Evolutionary conservation across 768 basidiomycete genomes (phyloP), one percentile per base, ranked within the genome.

Genomic region (Lanmaoa pseudosensibilis): DNA sequence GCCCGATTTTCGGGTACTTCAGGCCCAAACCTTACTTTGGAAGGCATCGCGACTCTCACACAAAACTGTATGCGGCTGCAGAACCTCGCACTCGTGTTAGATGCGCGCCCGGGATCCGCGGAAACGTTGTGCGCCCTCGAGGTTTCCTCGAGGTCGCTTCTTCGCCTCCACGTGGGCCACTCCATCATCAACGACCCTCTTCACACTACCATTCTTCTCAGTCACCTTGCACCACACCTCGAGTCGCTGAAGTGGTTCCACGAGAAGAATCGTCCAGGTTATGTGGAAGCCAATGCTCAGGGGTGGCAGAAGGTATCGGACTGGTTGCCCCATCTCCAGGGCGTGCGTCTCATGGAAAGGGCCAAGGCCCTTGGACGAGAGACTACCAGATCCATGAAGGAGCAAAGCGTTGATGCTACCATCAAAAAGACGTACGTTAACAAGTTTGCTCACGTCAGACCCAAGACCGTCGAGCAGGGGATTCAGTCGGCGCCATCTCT

Each of bases 211-310:
- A 84, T 91, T 62, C 78, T 88, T 55, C 78, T 92, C 58, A 91
- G 89, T 70, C 89, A 92, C 69, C 72, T 92, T 50, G 83, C 85
- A n/a, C 88, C 90, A 38, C 75, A 77, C 65, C 75, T 90, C 44
- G 87, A 90, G 66, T 76, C 73, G 27, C 70, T 92, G 50, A 87
- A 85, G 70, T 90, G 82, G 83, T 90, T 90, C 77, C 83, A 86
- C 63, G 88, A 89, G 65, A 87, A 85, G 72, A 90, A 83, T 63
- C 78, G 88, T n/a, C 78, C 82, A 0, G 86, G 87, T 5, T 86
- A 78, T 62, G 75, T 85, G 47, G 89, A 92, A 67, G 75, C 78
- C 33, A 84, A 90, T 62, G 83, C 84, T 12, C 78, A 78, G 53
- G 79, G 75, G 19, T 92, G 90, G 90, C 86, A 89, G 69, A 80